phyloP scores from a whole-genome alignment of 140 eudicot species.

The Stevia rebaudiana region DNA sequence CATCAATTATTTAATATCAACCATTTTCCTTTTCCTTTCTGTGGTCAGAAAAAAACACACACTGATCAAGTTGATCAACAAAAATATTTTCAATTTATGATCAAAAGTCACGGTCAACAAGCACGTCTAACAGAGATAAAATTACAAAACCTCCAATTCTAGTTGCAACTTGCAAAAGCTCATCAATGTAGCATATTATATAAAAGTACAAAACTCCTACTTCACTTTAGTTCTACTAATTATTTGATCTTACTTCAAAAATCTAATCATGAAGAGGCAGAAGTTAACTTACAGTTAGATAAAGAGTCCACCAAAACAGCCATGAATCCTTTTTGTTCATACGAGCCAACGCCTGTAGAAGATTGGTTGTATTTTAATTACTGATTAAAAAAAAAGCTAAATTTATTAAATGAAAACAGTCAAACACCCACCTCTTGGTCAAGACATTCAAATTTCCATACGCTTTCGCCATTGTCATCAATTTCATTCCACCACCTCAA shows the following conservation, averaged over 20 bases:
- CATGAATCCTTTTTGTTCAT: slow-evolving; percentile 97
- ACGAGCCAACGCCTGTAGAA: slow-evolving; percentile 73
- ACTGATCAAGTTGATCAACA: neutral
- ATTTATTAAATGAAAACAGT: neutral
- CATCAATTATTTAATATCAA: neutral
- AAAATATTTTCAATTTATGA: neutral
- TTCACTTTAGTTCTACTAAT: neutral
- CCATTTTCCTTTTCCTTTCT: neutral
- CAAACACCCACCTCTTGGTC: slow-evolving; percentile 74
- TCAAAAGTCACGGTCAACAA: neutral
- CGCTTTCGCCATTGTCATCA: slow-evolving; percentile 86
- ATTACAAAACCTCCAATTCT: slow-evolving; percentile 5
- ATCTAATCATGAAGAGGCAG: neutral
- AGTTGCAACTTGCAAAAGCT: neutral
- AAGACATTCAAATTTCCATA: slow-evolving; percentile 96
- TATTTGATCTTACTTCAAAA: neutral
- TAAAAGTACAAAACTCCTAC: neutral
- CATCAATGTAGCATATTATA: slow-evolving; percentile 6
- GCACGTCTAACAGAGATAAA: neutral
- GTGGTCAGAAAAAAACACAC: slow-evolving; percentile 6
- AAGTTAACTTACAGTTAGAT: slow-evolving; percentile 71
- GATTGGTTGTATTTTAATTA: slow-evolving; percentile 1
- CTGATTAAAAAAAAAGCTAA: too few relatives aligned
- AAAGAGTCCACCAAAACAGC: slow-evolving; percentile 98
- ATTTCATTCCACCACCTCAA: slow-evolving; percentile 99